Conservation (phyloP, 2,329 filamentous ascomycete genomes). For the Paecilomyces formosus region DNA sequence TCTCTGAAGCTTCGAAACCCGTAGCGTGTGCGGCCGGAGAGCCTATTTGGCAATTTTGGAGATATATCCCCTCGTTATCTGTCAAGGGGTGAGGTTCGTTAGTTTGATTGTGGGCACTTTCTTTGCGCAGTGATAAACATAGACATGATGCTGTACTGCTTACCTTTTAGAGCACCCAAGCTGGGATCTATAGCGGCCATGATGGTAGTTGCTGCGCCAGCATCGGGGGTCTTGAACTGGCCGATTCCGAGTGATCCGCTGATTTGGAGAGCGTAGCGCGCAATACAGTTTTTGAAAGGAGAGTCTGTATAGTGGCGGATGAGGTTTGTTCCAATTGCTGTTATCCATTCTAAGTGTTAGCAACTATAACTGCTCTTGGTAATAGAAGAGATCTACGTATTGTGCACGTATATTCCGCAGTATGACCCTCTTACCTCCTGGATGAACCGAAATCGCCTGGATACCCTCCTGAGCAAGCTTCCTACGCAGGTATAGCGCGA, state of each 20-base stretch:
- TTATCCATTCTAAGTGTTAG: neutral
- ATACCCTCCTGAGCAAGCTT: conserved; percentile 10
- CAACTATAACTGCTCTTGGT: neutral
- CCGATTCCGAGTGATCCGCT: neutral
- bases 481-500: conserved; percentile 23
- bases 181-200: conserved; percentile 6
- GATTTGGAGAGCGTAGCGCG: neutral
- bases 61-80: neutral
- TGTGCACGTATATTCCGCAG: no score
- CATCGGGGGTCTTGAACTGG: neutral
- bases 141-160: no score
- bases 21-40: neutral
- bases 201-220: neutral
- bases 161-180: neutral
- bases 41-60: neutral
- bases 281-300: neutral
- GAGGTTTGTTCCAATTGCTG: neutral
- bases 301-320: neutral
- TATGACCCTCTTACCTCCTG: conserved; percentile 9
- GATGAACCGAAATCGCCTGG: conserved; percentile 18
- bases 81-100: neutral
- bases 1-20: neutral
- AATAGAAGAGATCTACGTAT: conserved; percentile 12
- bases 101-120: no score
- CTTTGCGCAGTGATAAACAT: no score